Evolutionary conservation across 805 yeast species (phyloP).

Genomic region (Suhomyces emberorum): DNA sequence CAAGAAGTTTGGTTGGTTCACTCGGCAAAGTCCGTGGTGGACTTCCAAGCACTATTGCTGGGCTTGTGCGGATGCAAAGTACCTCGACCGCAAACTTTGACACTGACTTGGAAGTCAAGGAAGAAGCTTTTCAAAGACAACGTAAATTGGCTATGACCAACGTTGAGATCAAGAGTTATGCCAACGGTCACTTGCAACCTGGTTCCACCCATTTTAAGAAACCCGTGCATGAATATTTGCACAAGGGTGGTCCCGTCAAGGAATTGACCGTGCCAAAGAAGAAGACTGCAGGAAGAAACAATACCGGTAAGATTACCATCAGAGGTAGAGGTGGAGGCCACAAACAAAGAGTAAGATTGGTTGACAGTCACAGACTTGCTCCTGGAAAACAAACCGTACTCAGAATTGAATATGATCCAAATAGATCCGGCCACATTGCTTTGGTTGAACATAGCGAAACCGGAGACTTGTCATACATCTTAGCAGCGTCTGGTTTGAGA

Average conservation of each 20-base stretch:
- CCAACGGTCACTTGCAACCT: constrained; percentile 72
- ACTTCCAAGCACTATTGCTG: background rate
- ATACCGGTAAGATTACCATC: constrained; percentile 82
- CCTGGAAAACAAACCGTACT: constrained; percentile 76
- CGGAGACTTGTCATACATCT: constrained; percentile 67
- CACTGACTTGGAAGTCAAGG: constrained; percentile 79
- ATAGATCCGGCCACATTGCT: constrained; percentile 91
- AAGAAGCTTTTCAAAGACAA: constrained; percentile 66
- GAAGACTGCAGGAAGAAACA: constrained; percentile 83
- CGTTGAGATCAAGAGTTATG: constrained; percentile 68
- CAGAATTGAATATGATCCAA: constrained; percentile 94
- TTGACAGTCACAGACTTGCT: constrained; percentile 67
- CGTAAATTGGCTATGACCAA: constrained; percentile 66
- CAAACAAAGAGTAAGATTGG: constrained; percentile 77
- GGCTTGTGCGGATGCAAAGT: constrained; percentile 6
- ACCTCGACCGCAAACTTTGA: constrained; percentile 27
- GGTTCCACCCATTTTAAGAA: constrained; percentile 85
- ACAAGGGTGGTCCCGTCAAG: constrained; percentile 78
- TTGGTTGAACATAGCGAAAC: constrained; percentile 63
- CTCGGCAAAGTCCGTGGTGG: constrained; percentile 1
- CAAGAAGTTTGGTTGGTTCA: constrained; percentile 3
- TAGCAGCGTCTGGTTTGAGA: constrained; percentile 90
- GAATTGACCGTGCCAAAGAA: constrained; percentile 71
- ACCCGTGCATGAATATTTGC: constrained; percentile 83
- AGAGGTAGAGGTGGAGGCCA: constrained; percentile 98